These are phyloP conservation scores for Taiozyma onychis DNA, from an alignment of 1,139 yeast species.

Conservation along the genomic window DNA sequence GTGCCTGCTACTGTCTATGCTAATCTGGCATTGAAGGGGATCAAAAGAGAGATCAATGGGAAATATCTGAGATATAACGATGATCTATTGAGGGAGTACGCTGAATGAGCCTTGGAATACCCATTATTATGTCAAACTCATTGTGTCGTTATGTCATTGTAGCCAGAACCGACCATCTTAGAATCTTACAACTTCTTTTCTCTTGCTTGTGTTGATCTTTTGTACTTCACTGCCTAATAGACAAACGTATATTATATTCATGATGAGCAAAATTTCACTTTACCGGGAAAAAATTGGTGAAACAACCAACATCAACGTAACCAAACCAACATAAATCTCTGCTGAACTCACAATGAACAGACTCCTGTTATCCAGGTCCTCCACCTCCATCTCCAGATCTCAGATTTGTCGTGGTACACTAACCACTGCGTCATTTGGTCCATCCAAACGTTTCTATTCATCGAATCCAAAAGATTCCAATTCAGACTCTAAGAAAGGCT, in stretches of 20 bases:
- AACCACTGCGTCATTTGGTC: not conserved
- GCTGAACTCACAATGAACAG: not conserved
- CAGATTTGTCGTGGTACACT: not conserved
- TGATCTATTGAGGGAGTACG: slow-evolving; percentile 23
- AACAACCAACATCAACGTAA: not conserved
- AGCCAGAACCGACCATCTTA: no score
- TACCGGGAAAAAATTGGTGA: not conserved
- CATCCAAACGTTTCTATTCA: slow-evolving; percentile 3
- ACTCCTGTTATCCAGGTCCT: not conserved
- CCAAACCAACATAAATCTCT: not conserved
- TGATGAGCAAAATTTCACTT: no score
- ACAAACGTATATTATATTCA: no score
- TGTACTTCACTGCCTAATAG: no score
- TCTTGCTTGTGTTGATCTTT: no score
- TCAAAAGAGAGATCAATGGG: slow-evolving; percentile 53
- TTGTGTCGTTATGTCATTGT: no score
- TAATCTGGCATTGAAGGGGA: slow-evolving; percentile 55
- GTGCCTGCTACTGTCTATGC: slow-evolving; percentile 69
- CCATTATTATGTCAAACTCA: no score
- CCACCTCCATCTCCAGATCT: not conserved
- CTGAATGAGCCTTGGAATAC: no score
- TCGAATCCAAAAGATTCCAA: not conserved
- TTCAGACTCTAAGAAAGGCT: not conserved
- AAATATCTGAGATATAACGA: slow-evolving; percentile 58
- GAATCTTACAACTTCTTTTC: no score